A percentile compares a stretch with the other conserved stretches of the same genome.
Evolutionary conservation across 1,284 basidiomycete species (phyloP).

Genomic region (Gomphus bonarii): DNA sequence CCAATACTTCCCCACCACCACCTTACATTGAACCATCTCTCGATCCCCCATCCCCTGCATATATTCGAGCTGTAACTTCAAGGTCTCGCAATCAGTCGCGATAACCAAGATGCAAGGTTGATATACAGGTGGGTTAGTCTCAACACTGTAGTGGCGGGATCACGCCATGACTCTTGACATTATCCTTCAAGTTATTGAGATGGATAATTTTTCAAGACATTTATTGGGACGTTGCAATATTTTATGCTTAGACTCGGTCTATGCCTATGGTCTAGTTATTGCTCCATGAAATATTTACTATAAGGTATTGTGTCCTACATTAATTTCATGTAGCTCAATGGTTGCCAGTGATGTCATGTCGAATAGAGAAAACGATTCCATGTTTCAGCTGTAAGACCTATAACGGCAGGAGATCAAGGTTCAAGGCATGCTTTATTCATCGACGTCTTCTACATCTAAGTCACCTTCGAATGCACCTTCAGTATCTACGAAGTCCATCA

Average conservation of each 20-base stretch:
- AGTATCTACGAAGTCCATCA: slow-evolving; percentile 8
- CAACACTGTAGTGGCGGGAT: not conserved
- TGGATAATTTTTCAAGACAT: too few species aligned
- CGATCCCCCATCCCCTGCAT: not conserved
- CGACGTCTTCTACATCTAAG: slow-evolving; percentile 7
- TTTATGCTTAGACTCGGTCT: too few species aligned
- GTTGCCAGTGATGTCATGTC: not conserved
- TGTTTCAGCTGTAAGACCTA: too few species aligned
- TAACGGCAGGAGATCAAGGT: too few species aligned
- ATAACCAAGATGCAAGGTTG: not conserved
- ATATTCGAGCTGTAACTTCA: too few species aligned
- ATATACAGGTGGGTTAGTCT: not conserved
- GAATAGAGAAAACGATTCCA: too few species aligned
- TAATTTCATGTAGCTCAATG: too few species aligned
- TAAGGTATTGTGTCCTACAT: too few species aligned
- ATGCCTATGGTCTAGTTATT: too few species aligned
- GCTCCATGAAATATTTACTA: too few species aligned
- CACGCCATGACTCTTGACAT: not conserved
- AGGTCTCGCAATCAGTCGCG: too few species aligned
- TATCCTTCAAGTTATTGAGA: not conserved
- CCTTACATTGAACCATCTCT: not conserved
- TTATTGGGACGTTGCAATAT: too few species aligned
- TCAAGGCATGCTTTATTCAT: not conserved
- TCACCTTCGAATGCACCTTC: slow-evolving; percentile 11
- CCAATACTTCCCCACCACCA: not conserved